Evolutionary conservation across 1,139 yeast species (phyloP).

Genomic region (Candida freyschussii): DNA sequence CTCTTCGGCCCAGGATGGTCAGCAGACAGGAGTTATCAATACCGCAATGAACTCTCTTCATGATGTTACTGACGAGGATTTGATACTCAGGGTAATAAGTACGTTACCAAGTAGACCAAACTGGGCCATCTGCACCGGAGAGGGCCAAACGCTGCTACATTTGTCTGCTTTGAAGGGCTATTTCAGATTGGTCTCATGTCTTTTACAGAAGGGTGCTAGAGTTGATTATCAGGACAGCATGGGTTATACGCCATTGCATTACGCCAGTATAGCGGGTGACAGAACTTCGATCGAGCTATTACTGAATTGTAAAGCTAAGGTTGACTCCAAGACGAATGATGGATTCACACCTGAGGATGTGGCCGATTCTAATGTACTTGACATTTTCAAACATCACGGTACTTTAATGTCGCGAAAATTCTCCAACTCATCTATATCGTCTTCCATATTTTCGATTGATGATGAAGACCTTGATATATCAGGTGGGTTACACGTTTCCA

Average conservation of each 20-base stretch:
- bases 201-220: conserved; percentile 76
- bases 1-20: conserved; percentile 7
- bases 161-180: conserved; percentile 77
- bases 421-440: conserved; percentile 23
- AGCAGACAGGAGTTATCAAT: conserved; percentile 16
- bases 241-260: conserved; percentile 83
- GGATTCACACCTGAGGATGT: conserved; percentile 48
- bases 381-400: conserved; percentile 30
- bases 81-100: conserved; percentile 59
- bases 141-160: conserved; percentile 87
- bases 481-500: conserved; percentile 24
- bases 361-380: conserved; percentile 65
- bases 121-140: conserved; percentile 73
- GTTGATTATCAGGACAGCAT: conserved; percentile 70
- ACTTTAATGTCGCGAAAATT: conserved; percentile 23
- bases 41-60: conserved; percentile 7
- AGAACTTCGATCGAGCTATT: conserved; percentile 33
- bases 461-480: conserved; percentile 22
- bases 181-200: conserved; percentile 50
- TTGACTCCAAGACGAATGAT: conserved; percentile 49
- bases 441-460: conserved; percentile 26
- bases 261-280: conserved; percentile 75
- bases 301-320: conserved; percentile 60
- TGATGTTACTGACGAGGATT: conserved; percentile 52
- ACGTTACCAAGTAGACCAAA: conserved; percentile 53